A percentile compares a stretch with the other conserved stretches of the same genome.
Conservation (phyloP, 768 basidiomycete species). For the Naematelia encephala region DNA sequence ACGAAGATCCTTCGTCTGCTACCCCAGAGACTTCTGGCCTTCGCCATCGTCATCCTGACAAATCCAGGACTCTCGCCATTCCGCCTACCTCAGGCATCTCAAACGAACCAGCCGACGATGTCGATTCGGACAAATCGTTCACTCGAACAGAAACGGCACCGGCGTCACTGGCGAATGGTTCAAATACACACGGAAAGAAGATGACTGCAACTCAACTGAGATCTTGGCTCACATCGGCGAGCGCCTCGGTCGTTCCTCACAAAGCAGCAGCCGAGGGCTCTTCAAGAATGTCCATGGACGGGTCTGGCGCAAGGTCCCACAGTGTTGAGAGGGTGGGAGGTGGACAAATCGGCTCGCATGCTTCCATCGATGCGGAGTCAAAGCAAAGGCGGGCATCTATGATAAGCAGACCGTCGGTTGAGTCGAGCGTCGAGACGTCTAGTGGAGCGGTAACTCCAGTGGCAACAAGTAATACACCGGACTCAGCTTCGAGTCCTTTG, state of each 20-base stretch:
- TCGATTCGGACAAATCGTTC: slow-evolving; percentile 8
- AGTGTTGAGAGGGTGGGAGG: background rate
- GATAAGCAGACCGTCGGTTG: background rate
- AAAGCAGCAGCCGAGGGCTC: background rate
- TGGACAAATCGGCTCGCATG: background rate
- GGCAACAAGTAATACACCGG: background rate
- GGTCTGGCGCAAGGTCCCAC: background rate
- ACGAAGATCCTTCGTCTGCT: slow-evolving; percentile 29
- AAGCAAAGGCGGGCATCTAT: background rate
- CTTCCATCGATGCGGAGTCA: background rate
- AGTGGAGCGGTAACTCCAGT: background rate
- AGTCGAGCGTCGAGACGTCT: background rate
- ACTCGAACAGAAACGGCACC: slow-evolving; percentile 25
- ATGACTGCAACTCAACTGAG: background rate
- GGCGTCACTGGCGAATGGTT: slow-evolving; percentile 7
- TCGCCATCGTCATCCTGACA: slow-evolving; percentile 20
- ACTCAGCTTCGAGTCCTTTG: slow-evolving; percentile 8
- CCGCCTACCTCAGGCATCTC: background rate
- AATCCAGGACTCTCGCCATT: slow-evolving; percentile 21
- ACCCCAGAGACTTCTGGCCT: slow-evolving; percentile 19
- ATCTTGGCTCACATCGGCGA: background rate
- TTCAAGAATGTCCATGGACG: background rate
- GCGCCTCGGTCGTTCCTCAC: background rate
- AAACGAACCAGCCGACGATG: background rate
- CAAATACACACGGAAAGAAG: background rate